phyloP scores from a whole-genome alignment of 2,329 filamentous ascomycete species.

The Penicillium italicum region DNA sequence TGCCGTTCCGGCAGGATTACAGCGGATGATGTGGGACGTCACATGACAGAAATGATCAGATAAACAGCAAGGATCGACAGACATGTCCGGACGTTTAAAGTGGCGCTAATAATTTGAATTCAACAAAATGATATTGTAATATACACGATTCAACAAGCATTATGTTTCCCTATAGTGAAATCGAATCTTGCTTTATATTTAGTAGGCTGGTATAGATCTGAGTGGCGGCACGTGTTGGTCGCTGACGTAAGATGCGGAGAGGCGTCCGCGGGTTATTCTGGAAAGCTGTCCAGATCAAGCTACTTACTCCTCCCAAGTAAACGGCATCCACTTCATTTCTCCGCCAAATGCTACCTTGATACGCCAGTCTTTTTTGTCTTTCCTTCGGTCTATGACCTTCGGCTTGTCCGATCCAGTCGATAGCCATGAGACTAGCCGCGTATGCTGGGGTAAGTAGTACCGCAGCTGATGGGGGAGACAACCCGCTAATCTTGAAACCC shows the following conservation, averaged over 20 bases:
- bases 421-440: conserved; percentile 48
- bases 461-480: neutral
- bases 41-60: conserved; percentile 12
- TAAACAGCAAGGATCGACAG: conserved; percentile 6
- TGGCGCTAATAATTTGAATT: neutral
- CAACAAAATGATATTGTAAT: neutral
- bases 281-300: conserved; percentile 28
- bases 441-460: conserved; percentile 50
- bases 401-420: conserved; percentile 22
- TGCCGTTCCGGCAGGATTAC: no score
- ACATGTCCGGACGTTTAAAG: neutral
- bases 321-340: conserved; percentile 6
- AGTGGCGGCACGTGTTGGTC: conserved; percentile 13
- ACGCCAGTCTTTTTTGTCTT: conserved; percentile 1
- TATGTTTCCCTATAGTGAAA: neutral
- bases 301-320: conserved; percentile 14
- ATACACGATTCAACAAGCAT: neutral
- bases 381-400: conserved; percentile 29
- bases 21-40: conserved; percentile 3
- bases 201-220: neutral
- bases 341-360: conserved; percentile 10
- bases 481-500: conserved; percentile 12
- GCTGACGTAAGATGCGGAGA: conserved; percentile 30
- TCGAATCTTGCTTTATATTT: neutral
- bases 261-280: conserved; percentile 13